Base-by-base conservation (phyloP, 495 filamentous ascomycete species). In the Daldinia loculata region DNA sequence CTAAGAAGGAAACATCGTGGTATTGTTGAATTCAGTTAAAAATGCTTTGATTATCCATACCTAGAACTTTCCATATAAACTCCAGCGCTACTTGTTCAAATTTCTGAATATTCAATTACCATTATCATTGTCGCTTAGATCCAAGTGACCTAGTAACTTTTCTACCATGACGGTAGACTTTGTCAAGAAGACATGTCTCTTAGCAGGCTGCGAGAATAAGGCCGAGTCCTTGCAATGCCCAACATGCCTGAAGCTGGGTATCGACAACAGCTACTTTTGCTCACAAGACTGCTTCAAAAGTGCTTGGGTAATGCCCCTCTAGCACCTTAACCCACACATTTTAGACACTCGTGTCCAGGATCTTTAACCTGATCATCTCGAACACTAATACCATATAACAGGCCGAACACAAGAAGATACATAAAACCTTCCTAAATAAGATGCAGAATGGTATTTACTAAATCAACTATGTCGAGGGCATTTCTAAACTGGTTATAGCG, bases 181-280 rank as follows among this genome's bases (percentile, higher is more conserved):
- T 9, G 7, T 22, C 4, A 11, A 24, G 7, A 48, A 48, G 9
- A 48, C 19, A 12, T 48, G 43, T 11, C 43, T 48, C n/a, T 48
- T 9, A 24, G 0, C 43, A 48, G 43, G 7, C 43, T 48, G 43
- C 19, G 43, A 48, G 8, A 48, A 48, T 48, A 11, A 48, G 19
- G 43, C 43, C 3, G 43, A 48, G 19, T 48, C 43, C 6, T 22
- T 48, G 2, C 43, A 48, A 22, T 48, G 43, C 17, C 43, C 43
- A 12, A 48, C 43, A 24, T 48, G 43, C 19, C 19, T 48, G 2
- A 48, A 48, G 9, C 43, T 48, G 9, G 43, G 43, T 48, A 48
- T 48, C 43, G 43, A 48, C 19, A 48, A 48, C 19, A 48, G 43
- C 43, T 48, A 48, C 9, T 48, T 48, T 48, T 48, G 43, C 9